A percentile compares a stretch with the other conserved stretches of the same genome.
phyloP scores from a whole-genome alignment of 2,329 filamentous ascomycete species.

The Aspergillus felis region DNA sequence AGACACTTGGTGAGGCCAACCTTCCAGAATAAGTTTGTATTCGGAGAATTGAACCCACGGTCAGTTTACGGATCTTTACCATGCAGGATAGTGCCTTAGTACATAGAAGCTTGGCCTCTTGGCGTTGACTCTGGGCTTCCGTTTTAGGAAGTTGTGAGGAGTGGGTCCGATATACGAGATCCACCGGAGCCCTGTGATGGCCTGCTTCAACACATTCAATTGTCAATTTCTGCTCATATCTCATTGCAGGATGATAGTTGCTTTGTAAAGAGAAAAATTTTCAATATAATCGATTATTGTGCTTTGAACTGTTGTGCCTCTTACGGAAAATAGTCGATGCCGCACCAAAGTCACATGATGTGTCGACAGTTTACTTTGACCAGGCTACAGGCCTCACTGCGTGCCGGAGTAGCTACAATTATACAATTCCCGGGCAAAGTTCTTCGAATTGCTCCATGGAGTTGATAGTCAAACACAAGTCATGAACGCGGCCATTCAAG shows the following conservation, averaged over 20 bases:
- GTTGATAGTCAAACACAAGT: no score
- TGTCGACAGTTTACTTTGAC: no score
- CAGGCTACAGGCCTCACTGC: no score
- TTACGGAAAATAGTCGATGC: no score
- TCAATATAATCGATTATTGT: no score
- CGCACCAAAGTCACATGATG: no score
- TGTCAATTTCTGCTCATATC: neutral
- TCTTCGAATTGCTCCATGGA: no score
- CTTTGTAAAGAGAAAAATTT: neutral
- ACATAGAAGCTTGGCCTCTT: neutral
- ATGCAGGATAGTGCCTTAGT: neutral
- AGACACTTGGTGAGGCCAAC: neutral
- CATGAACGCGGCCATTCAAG: no score
- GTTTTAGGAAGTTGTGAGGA: conserved; percentile 20
- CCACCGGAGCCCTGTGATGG: neutral
- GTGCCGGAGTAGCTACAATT: no score
- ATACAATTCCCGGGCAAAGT: no score
- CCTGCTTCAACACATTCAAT: neutral
- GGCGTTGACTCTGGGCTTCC: conserved; percentile 8
- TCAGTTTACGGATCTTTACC: neutral
- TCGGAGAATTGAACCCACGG: neutral
- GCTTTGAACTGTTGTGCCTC: no score
- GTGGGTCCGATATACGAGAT: conserved; percentile 14
- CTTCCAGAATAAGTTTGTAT: neutral
- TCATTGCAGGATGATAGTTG: neutral